Evolutionary conservation across 495 filamentous ascomycete species (phyloP).

Genomic region (Glarea lozoyensis): DNA sequence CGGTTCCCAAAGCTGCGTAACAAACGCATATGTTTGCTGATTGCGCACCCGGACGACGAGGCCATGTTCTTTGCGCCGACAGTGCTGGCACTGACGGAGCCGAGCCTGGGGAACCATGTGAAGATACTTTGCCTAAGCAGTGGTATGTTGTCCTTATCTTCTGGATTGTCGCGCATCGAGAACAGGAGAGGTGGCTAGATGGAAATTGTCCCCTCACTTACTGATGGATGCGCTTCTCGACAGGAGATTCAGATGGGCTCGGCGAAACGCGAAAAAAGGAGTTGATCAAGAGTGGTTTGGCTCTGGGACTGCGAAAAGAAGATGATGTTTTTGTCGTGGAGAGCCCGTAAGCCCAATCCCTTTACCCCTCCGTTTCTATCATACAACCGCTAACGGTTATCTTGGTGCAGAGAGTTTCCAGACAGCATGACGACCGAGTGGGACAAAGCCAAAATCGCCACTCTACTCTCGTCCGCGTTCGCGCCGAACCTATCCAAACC

Average conservation of each 20-base stretch:
- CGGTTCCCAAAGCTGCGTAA: conserved; percentile 62
- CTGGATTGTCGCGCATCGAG: neutral
- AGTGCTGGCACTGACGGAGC: conserved; percentile 67
- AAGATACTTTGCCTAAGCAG: conserved; percentile 89
- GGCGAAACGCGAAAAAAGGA: conserved; percentile 76
- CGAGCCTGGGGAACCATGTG: conserved; percentile 70
- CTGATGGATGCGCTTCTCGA: neutral
- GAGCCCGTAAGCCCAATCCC: conserved; percentile 36
- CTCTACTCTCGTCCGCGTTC: conserved; percentile 60
- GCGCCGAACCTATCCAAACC: conserved; percentile 45
- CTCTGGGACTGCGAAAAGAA: conserved; percentile 61
- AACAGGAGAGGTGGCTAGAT: neutral
- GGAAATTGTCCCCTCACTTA: neutral
- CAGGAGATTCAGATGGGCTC: conserved; percentile 66
- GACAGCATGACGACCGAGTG: conserved; percentile 78
- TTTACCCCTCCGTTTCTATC: neutral
- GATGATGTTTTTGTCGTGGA: conserved; percentile 79
- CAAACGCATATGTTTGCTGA: conserved; percentile 81
- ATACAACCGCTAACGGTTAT: neutral
- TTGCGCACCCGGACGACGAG: conserved; percentile 97
- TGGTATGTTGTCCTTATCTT: conserved; percentile 36
- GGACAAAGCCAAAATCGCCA: conserved; percentile 57
- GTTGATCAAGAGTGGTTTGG: conserved; percentile 64
- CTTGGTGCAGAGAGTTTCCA: conserved; percentile 52
- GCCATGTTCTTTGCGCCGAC: conserved; percentile 98